These are phyloP conservation scores for Limnanthes douglasii DNA, from an alignment of 345 rosid genomes.

Conservation along the genomic window DNA sequence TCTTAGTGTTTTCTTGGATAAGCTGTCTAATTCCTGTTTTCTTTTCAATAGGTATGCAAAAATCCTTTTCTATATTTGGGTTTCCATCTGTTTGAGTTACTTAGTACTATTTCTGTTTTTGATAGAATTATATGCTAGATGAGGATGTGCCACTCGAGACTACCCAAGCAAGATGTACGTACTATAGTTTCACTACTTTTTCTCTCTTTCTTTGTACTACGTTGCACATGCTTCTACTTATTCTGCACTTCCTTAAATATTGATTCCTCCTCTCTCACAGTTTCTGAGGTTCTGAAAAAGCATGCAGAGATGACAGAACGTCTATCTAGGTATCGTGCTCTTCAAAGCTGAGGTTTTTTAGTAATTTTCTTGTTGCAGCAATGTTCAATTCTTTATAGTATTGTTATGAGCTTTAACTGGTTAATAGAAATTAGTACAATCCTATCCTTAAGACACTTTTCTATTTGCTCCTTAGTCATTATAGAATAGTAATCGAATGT, in stretches of 20 bases:
- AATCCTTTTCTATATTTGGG: not conserved
- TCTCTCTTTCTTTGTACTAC: constrained; percentile 1
- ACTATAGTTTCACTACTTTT: constrained; percentile 1
- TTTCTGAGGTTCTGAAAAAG: constrained; percentile 68
- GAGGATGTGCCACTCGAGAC: constrained; percentile 58
- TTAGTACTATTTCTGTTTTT: not conserved
- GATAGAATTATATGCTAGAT: constrained; percentile 43
- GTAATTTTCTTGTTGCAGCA: not conserved
- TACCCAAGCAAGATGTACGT: constrained; percentile 63
- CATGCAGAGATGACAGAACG: constrained; percentile 72
- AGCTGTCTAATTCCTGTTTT: too few species aligned
- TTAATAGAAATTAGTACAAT: too few species aligned
- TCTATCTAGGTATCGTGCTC: constrained; percentile 42
- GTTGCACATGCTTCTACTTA: not conserved
- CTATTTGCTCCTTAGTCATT: too few species aligned
- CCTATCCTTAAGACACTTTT: too few species aligned
- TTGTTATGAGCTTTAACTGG: not conserved
- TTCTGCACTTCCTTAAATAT: constrained; percentile 5
- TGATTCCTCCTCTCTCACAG: constrained; percentile 23
- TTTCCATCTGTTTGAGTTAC: constrained; percentile 3
- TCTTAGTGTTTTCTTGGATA: too few species aligned
- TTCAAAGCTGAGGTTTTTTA: not conserved
- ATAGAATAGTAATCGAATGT: too few species aligned
- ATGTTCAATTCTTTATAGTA: not conserved
- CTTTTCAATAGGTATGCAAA: not conserved